Percentiles rank a stretch among this genome's conserved stretches.
Evolutionary conservation across 768 basidiomycete genomes (phyloP).

Genomic region (Sutorius australiensis): DNA sequence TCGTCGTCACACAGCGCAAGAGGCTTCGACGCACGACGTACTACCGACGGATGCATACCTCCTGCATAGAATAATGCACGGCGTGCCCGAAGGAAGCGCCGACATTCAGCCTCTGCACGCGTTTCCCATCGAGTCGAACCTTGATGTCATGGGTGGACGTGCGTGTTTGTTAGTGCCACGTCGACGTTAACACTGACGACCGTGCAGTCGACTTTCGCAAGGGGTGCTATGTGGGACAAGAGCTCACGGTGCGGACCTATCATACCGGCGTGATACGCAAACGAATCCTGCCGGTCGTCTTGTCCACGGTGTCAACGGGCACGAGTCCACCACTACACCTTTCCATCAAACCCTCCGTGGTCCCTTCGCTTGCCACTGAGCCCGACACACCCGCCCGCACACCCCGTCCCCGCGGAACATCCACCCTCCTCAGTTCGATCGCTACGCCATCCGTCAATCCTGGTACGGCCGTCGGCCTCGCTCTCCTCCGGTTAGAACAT

Average conservation of each 20-base stretch:
- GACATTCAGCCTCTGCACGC: slow-evolving; percentile 78
- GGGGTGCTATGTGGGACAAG: slow-evolving; percentile 98
- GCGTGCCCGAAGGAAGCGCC: slow-evolving; percentile 80
- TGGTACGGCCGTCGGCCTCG: slow-evolving; percentile 59
- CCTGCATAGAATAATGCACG: slow-evolving; percentile 73
- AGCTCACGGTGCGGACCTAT: slow-evolving; percentile 93
- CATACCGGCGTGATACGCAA: slow-evolving; percentile 91
- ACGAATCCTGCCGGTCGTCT: slow-evolving; percentile 76
- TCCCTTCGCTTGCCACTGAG: slow-evolving; percentile 5
- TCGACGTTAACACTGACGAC: background rate
- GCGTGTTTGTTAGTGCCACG: slow-evolving; percentile 29
- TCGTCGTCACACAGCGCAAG: slow-evolving; percentile 41
- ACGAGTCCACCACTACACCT: slow-evolving; percentile 19
- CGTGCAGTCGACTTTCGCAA: slow-evolving; percentile 88
- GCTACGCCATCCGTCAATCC: slow-evolving; percentile 25
- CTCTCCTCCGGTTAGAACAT: slow-evolving; percentile 77
- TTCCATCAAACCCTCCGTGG: slow-evolving; percentile 23
- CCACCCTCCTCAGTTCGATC: slow-evolving; percentile 64
- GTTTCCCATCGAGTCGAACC: slow-evolving; percentile 91
- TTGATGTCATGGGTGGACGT: slow-evolving; percentile 95
- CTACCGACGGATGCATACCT: slow-evolving; percentile 56
- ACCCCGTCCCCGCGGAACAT: slow-evolving; percentile 66
- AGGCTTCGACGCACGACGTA: slow-evolving; percentile 53
- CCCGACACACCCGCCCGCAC: slow-evolving; percentile 30
- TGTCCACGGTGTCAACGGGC: slow-evolving; percentile 34